Base-by-base conservation (phyloP, 2,329 filamentous ascomycete genomes). In the Metarhizium rileyi region DNA sequence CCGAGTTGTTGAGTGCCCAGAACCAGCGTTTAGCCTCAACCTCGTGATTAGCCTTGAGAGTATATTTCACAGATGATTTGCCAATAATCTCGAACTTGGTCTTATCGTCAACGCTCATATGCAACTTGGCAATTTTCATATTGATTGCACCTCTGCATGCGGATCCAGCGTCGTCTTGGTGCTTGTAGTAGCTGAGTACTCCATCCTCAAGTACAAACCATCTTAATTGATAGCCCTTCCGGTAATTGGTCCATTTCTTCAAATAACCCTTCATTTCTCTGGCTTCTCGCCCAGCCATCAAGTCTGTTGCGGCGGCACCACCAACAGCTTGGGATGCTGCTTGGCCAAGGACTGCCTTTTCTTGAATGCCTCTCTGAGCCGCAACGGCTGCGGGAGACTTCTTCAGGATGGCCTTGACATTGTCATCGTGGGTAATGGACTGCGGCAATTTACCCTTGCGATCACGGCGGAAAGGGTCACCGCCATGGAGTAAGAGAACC, bases 211-310 rank as follows among this genome's bases (percentile, higher is more conserved):
- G 79, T 14, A 97, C 93, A 63, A 98, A 98, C 90, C 91, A 98
- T 52, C 93, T 79, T 55, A 98, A 68, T 70, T 98, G 95, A 71
- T 96, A 98, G 8, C 93, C 93, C 63, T 87, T 90, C 22, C 91
- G 90, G 65, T 98, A 98, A 65, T 98, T 98, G 44, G 93, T 98
- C 93, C 93, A 98, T 67, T 98, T 98, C 71, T 96, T 97, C 50
- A 98, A 74, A 65, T 97, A 98, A 6, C 93, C 93, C 71, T 95
- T 96, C 87, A 98, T 97, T 68, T 97, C 91, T 44, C 90, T 80
- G 18, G 87, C 86, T 62, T 98, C 93, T 57, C 91, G 90, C 16
- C 86, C 85, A 25, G 86, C 86, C 51, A 83, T 66, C 20, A 79
- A 72, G 56, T 86, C 78, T 9, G 76, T 73, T 16, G 82, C 73